phyloP scores from a whole-genome alignment of 352 stramenopile species.

The Globisporangium solare region DNA sequence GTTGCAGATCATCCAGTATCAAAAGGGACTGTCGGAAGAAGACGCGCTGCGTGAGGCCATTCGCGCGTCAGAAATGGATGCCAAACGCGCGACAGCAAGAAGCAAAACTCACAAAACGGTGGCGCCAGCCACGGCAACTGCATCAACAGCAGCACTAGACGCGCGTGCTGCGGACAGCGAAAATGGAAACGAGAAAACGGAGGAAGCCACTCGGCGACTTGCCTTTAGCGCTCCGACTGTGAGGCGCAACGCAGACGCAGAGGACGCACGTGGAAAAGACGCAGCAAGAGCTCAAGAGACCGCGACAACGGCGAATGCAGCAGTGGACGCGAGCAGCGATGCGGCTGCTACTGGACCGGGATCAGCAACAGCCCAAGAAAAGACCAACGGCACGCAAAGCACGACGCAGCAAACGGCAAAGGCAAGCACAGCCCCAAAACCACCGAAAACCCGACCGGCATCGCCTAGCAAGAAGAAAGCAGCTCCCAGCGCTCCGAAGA shows the following conservation, averaged over 20 bases:
- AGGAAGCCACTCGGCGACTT: no score
- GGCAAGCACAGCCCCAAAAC: conserved; percentile 5
- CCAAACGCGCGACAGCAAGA: background rate
- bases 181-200: no score
- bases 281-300: background rate
- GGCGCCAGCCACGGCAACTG: no score
- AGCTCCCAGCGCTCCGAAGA: background rate
- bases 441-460: background rate
- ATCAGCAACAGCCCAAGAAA: background rate
- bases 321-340: background rate
- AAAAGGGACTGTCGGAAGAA: conserved; percentile 70
- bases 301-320: background rate
- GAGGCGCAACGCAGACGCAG: no score
- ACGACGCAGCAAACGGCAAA: background rate
- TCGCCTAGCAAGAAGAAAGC: conserved; percentile 5
- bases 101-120: background rate
- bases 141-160: no score
- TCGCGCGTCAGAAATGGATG: conserved; percentile 44
- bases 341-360: background rate
- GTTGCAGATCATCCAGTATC: conserved; percentile 54
- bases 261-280: no score
- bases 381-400: background rate
- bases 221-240: no score
- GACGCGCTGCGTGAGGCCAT: conserved; percentile 62
- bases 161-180: no score